Evolutionary conservation across 179 eudicot species (phyloP), one percentile per base, ranked within the genome.

Genomic region (Beta corolliflora): DNA sequence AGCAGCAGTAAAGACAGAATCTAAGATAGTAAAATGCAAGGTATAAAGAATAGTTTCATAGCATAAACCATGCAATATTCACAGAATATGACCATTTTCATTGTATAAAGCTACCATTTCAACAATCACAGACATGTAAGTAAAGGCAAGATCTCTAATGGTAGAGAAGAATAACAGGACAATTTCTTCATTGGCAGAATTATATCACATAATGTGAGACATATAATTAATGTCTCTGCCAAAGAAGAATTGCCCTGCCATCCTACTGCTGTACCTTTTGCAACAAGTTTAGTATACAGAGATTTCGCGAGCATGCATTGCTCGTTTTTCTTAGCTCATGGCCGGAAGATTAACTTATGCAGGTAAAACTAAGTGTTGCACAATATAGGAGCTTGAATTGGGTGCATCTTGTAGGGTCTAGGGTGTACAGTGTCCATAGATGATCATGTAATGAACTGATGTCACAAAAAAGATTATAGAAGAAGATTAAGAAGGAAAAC

Each of bases 31-130:
- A 4, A 29, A 31, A 41, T 19, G 3, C 9, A 67, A 36, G 48
- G 71, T 67, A 36, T 15, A 31, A 41, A 36, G 71, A 14, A 67
- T 31, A 16, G 8, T 36, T 29, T 29, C 46, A 4, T 66, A 66
- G 71, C 44, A 66, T 66, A 66, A 66, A 66, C 71, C 71, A 66
- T 31, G 46, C 8, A 31, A 66, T 66, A 15, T 36, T 66, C 71
- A 29, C 71, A 66, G 18, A 66, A 66, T 66, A 66, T 29, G 46
- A 66, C 19, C 45, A 2, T 21, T 5, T 66, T 13, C 31, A 23
- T 66, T 11, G n/a, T 66, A 5, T 66, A 36, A 31, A 66, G 71
- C n/a, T 16, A 66, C n/a, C n/a, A 64, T 61, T 61, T 3, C 0
- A 3, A 21, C 13, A 23, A 21, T 23, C 25, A 23, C 10, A 21